Evolutionary conservation across 225 moss, liverwort and hornwort genomes (phyloP).

Genomic region (Polytrichum commune): DNA sequence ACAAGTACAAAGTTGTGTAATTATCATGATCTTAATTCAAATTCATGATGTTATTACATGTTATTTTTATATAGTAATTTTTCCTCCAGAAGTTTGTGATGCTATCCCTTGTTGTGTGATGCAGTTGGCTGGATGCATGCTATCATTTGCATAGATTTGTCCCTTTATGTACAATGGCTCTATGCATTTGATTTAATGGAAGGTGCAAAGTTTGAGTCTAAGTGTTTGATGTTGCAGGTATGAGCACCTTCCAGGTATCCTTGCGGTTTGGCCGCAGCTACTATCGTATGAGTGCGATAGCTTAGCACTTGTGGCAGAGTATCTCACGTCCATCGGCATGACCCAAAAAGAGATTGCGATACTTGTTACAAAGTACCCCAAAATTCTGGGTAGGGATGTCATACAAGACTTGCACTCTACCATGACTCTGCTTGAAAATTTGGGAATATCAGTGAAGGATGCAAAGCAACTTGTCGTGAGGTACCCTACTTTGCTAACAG

Average conservation of each 20-base stretch:
- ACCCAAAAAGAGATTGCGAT: slow-evolving; percentile 44
- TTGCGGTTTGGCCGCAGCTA: slow-evolving; percentile 51
- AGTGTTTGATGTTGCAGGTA: slow-evolving; percentile 4
- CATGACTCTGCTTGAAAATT: slow-evolving; percentile 24
- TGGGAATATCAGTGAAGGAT: slow-evolving; percentile 42
- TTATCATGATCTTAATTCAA: too few relatives aligned
- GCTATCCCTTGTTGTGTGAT: too few relatives aligned
- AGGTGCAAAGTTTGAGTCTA: neutral
- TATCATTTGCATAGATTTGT: too few relatives aligned
- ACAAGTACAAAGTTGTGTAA: too few relatives aligned
- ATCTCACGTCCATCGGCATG: slow-evolving; percentile 45
- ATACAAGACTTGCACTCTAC: slow-evolving; percentile 35
- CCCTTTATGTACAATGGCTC: too few relatives aligned
- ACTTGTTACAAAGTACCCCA: slow-evolving; percentile 53
- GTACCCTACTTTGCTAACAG: slow-evolving; percentile 49
- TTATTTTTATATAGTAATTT: too few relatives aligned
- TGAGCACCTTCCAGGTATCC: slow-evolving; percentile 42
- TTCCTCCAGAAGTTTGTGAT: too few relatives aligned
- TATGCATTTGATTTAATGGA: too few relatives aligned
- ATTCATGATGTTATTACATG: too few relatives aligned
- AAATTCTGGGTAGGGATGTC: slow-evolving; percentile 44
- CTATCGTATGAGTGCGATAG: slow-evolving; percentile 43
- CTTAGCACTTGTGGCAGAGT: slow-evolving; percentile 43
- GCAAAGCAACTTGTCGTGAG: slow-evolving; percentile 50
- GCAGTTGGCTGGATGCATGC: too few relatives aligned